Percentiles rank a stretch among this genome's conserved stretches.
Evolutionary conservation across 2,329 filamentous ascomycete genomes (phyloP).

Genomic region (Colletotrichum somersetense): DNA sequence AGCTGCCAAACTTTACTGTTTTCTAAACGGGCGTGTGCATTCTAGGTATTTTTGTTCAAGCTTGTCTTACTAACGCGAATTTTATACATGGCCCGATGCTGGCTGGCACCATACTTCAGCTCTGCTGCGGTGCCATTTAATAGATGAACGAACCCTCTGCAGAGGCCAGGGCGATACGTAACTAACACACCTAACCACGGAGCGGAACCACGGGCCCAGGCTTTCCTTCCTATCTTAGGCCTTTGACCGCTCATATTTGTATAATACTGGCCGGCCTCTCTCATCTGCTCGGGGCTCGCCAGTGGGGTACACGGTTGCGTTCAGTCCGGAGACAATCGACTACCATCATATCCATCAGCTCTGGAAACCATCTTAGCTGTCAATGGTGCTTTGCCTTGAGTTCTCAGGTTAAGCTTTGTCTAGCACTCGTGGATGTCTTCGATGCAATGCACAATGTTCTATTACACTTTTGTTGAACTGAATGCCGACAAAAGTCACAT

Average conservation of each 20-base stretch:
- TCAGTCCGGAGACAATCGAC: not conserved
- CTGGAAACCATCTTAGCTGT: not conserved
- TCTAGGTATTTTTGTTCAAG: not conserved
- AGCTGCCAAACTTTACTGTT: not conserved
- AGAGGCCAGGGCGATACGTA: not conserved
- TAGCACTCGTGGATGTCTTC: not conserved
- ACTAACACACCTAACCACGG: not conserved
- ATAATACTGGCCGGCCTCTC: not conserved
- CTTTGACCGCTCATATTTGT: not conserved
- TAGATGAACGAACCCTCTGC: not conserved
- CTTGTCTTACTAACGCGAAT: not conserved
- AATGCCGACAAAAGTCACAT: not conserved
- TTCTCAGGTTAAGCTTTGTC: not conserved
- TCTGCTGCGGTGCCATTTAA: conserved; percentile 24
- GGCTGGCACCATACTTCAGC: conserved; percentile 21
- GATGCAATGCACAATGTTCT: not conserved
- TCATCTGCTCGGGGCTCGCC: not conserved
- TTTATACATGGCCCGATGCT: conserved; percentile 27
- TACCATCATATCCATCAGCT: not conserved
- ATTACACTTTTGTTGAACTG: not conserved
- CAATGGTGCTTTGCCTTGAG: not conserved
- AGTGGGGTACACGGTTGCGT: not conserved
- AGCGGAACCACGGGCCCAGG: not conserved
- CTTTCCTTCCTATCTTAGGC: not conserved
- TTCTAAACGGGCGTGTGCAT: conserved; percentile 4